Conservation (phyloP, 169 alveolate genomes). For the Theileria orientalis region DNA sequence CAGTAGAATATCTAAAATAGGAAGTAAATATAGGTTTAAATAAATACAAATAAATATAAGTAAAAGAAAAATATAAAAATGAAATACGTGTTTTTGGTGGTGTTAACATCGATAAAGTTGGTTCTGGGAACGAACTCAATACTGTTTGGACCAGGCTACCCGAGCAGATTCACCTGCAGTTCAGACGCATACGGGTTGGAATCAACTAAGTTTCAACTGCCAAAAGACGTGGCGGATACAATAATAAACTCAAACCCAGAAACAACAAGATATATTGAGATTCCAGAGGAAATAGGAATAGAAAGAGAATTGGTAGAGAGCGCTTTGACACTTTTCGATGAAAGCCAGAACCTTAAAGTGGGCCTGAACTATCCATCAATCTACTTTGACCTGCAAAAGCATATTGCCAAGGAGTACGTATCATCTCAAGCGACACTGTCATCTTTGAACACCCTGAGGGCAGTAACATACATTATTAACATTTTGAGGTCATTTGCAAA, state of each 20-base stretch:
- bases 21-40: too few species aligned
- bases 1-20: too few species aligned
- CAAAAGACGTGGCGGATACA: slow-evolving; percentile 10
- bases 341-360: slow-evolving; percentile 18
- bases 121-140: slow-evolving; percentile 19
- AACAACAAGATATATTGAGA: slow-evolving; percentile 16
- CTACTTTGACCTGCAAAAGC: neutral
- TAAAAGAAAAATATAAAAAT: neutral
- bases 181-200: slow-evolving; percentile 34
- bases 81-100: neutral
- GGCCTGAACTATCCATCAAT: slow-evolving; percentile 43
- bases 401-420: slow-evolving; percentile 55
- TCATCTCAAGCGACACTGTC: slow-evolving; percentile 28
- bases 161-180: slow-evolving; percentile 43
- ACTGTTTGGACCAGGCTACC: slow-evolving; percentile 52
- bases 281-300: slow-evolving; percentile 23
- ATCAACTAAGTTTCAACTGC: slow-evolving; percentile 12
- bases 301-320: slow-evolving; percentile 27
- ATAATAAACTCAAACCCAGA: neutral
- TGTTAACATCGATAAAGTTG: slow-evolving; percentile 1
- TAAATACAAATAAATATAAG: neutral
- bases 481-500: slow-evolving; percentile 45
- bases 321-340: slow-evolving; percentile 5
- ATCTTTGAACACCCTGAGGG: slow-evolving; percentile 30
- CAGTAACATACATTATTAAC: slow-evolving; percentile 17